phyloP scores from a whole-genome alignment of 225 moss, liverwort and hornwort genomes.

The Antitrichia curtipendula region DNA sequence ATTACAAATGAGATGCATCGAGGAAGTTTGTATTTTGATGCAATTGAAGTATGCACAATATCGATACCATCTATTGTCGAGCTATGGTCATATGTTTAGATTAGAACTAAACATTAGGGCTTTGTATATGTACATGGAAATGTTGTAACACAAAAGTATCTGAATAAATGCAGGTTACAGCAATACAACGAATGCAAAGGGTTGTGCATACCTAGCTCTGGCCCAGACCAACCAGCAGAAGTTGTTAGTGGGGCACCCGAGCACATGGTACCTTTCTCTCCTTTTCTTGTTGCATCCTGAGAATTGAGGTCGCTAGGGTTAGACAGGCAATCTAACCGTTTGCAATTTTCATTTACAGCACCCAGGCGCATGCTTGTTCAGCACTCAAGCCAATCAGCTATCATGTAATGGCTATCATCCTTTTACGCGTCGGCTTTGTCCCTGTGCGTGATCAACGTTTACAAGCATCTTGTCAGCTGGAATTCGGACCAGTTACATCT shows the following conservation, averaged over 20 bases:
- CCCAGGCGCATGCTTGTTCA: slow-evolving; percentile 66
- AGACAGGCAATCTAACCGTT: not conserved
- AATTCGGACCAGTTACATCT: not conserved
- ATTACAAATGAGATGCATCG: not conserved
- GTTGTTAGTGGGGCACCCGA: slow-evolving; percentile 65
- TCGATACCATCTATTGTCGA: not conserved
- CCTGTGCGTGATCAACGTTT: slow-evolving; percentile 37
- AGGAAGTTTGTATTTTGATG: not conserved
- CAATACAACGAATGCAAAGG: slow-evolving; percentile 63
- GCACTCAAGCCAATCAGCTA: slow-evolving; percentile 34
- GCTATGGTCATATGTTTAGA: not conserved
- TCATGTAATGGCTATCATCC: slow-evolving; percentile 70
- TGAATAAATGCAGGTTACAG: slow-evolving; percentile 37
- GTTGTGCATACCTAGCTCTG: slow-evolving; percentile 54
- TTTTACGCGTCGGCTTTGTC: slow-evolving; percentile 69
- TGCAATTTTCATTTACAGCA: slow-evolving; percentile 31
- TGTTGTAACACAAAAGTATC: not conserved
- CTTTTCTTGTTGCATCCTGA: not conserved
- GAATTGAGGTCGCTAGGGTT: not conserved
- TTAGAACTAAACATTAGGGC: not conserved
- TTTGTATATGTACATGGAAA: not conserved
- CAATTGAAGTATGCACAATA: not conserved
- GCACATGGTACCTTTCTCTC: slow-evolving; percentile 41
- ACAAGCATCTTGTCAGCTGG: not conserved
- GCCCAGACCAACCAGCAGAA: slow-evolving; percentile 67